Evolutionary conservation across 805 yeast genomes (phyloP).

Genomic region (Candida stauntonica): DNA sequence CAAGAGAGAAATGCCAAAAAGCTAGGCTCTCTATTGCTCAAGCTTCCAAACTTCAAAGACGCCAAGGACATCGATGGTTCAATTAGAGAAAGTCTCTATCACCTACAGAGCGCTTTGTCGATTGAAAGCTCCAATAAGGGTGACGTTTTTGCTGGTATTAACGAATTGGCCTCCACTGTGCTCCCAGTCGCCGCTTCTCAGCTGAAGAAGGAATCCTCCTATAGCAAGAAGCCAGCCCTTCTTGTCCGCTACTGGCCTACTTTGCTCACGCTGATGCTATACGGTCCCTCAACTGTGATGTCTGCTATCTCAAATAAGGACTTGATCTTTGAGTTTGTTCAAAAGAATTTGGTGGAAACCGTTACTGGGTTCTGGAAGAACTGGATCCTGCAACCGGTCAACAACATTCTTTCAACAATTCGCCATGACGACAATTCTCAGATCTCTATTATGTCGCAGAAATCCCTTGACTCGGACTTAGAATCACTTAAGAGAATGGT

Average conservation of each 20-base stretch:
- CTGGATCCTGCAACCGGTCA: constrained; percentile 79
- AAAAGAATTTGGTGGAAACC: constrained; percentile 59
- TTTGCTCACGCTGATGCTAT: constrained; percentile 34
- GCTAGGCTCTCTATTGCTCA: constrained; percentile 34
- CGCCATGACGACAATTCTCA: constrained; percentile 74
- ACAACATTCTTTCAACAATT: constrained; percentile 71
- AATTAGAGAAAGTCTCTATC: neutral
- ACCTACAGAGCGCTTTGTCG: neutral
- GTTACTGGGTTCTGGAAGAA: constrained; percentile 62
- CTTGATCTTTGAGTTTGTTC: constrained; percentile 52
- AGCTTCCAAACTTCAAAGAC: constrained; percentile 26
- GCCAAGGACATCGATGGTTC: neutral
- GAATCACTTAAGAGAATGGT: constrained; percentile 87
- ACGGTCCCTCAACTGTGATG: constrained; percentile 49
- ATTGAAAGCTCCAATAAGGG: neutral
- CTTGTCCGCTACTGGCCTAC: constrained; percentile 66
- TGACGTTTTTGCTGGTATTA: constrained; percentile 2
- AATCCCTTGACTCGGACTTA: constrained; percentile 73
- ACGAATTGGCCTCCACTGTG: neutral
- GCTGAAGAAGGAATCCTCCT: neutral
- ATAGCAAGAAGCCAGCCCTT: constrained; percentile 32
- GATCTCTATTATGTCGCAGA: constrained; percentile 74
- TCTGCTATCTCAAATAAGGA: constrained; percentile 47
- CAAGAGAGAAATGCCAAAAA: constrained; percentile 30
- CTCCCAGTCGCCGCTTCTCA: constrained; percentile 2